Base-by-base conservation (phyloP, 2,329 filamentous ascomycete genomes). In the Calonectria pseudoturangicola region DNA sequence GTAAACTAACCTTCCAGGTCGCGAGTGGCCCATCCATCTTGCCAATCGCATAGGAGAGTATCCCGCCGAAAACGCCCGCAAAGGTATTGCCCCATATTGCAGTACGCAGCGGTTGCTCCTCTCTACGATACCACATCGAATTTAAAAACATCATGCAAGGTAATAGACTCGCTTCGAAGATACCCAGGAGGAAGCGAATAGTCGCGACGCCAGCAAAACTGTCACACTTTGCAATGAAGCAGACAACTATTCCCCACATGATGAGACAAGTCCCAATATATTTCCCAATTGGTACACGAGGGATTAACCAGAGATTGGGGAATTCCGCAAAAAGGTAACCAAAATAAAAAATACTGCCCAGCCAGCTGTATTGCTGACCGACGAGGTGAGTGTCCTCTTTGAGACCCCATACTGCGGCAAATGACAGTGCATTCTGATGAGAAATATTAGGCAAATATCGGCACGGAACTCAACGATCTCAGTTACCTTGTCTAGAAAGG, bases 351-450 rank as follows among this genome's bases (percentile, higher is more conserved):
- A 85, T 81, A 12, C 82, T 83, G 47, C 82, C 80, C 0, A 95
- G 86, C 93, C 93, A 95, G 27, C 88, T 89, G 80, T 92, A 95
- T 83, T 94, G 81, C 50, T 83, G 79, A 47, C 82, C 84, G 2
- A 79, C 70, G 33, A 83, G 80, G 51, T 81, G 56, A 0, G 75
- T 68, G 12, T 79, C 77, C 27, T 78, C 71, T 9, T 78, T 77
- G 54, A 79, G 70, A 0, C 77, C 77, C 6, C 71, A 77, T 2
- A 79, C 70, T 4, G 77, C 75, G 0, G 77, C 77, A 4, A 75
- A 73, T 12, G 50, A 60, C 10, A 70, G 25, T n/a, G 58, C 58
- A 62, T 62, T 62, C 58, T 62, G n/a, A 15, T 3, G 8, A 51
- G 25, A 12, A 28, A 6, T 1, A 41, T 41, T 27, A 41, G n/a